Percentiles rank a stretch among this genome's conserved stretches.
These are phyloP conservation scores for Dioscorea zingiberensis DNA, from an alignment of 106 monocot genomes.

Conservation along the genomic window DNA sequence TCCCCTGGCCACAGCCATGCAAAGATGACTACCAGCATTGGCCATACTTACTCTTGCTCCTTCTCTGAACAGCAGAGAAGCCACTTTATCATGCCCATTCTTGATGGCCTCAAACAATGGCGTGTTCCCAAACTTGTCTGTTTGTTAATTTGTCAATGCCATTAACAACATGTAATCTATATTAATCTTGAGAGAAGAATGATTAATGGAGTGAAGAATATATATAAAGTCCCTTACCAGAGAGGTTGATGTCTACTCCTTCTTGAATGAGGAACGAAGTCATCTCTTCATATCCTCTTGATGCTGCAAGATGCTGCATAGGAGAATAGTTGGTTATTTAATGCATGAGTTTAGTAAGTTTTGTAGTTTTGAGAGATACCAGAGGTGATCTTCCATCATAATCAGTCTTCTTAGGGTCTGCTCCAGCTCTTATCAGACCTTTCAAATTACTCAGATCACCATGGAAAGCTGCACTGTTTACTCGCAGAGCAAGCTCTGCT, in stretches of 20 bases:
- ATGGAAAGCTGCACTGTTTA: slow-evolving; percentile 81
- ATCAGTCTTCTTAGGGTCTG: slow-evolving; percentile 80
- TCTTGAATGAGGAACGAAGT: slow-evolving; percentile 59
- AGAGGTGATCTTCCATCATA: slow-evolving; percentile 88
- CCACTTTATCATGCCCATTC: slow-evolving; percentile 63
- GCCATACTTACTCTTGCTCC: slow-evolving; percentile 55
- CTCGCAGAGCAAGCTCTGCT: slow-evolving; percentile 76
- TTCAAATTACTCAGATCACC: slow-evolving; percentile 76
- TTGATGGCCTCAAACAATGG: slow-evolving; percentile 82
- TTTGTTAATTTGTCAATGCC: background rate
- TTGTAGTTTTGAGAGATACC: slow-evolving; percentile 25
- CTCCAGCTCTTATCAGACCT: slow-evolving; percentile 70
- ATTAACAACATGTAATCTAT: too few relatives aligned
- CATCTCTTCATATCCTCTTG: slow-evolving; percentile 62
- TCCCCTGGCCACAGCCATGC: slow-evolving; percentile 53
- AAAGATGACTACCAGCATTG: slow-evolving; percentile 64
- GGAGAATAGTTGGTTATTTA: background rate
- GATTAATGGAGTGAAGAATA: too few relatives aligned
- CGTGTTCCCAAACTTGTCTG: slow-evolving; percentile 92
- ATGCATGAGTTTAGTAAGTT: background rate
- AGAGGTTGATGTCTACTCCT: slow-evolving; percentile 55
- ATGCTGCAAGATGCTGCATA: slow-evolving; percentile 80
- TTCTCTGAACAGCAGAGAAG: slow-evolving; percentile 41
- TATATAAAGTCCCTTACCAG: slow-evolving; percentile 36
- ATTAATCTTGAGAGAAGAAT: too few relatives aligned